These are phyloP conservation scores for Mortierella sp. DNA, from an alignment of 371 early-diverging fungal species.

Conservation along the genomic window DNA sequence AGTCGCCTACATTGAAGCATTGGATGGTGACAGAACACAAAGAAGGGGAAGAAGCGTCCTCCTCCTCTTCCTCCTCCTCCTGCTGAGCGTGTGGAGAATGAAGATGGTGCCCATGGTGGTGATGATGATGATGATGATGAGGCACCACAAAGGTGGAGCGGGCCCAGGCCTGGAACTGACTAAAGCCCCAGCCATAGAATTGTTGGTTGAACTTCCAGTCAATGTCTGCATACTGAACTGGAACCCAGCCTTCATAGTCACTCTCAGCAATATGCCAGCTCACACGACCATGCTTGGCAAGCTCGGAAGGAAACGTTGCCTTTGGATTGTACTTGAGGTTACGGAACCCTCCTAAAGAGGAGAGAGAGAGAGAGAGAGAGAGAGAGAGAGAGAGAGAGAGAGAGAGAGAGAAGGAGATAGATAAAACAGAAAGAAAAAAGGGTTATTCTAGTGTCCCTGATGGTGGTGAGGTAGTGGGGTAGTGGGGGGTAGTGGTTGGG, in stretches of 20 bases:
- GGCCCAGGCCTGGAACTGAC: constrained; percentile 65
- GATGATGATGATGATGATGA: background rate
- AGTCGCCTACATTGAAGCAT: constrained; percentile 57
- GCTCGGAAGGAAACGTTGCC: constrained; percentile 70
- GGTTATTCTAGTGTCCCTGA: too few species aligned
- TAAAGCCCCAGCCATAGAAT: constrained; percentile 67
- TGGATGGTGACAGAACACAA: constrained; percentile 52
- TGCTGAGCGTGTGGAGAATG: too few species aligned
- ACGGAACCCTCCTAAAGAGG: constrained; percentile 62
- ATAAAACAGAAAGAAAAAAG: too few species aligned
- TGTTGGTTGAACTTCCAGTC: constrained; percentile 70
- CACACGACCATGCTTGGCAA: constrained; percentile 67
- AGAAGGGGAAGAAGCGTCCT: too few species aligned
- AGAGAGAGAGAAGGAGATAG: too few species aligned
- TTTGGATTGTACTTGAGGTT: constrained; percentile 55
- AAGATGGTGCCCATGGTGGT: constrained; percentile 13
- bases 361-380: too few species aligned
- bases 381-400: too few species aligned
- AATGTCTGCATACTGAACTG: constrained; percentile 32
- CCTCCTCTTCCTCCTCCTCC: too few species aligned
- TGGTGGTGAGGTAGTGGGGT: too few species aligned
- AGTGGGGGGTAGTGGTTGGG: too few species aligned
- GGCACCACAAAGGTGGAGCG: constrained; percentile 48
- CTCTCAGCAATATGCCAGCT: constrained; percentile 59
- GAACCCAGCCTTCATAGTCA: constrained; percentile 56